Evolutionary conservation across 371 early-diverging fungal genomes (phyloP), one percentile per base, ranked within the genome.

Genomic region (Zychaea mexicana): DNA sequence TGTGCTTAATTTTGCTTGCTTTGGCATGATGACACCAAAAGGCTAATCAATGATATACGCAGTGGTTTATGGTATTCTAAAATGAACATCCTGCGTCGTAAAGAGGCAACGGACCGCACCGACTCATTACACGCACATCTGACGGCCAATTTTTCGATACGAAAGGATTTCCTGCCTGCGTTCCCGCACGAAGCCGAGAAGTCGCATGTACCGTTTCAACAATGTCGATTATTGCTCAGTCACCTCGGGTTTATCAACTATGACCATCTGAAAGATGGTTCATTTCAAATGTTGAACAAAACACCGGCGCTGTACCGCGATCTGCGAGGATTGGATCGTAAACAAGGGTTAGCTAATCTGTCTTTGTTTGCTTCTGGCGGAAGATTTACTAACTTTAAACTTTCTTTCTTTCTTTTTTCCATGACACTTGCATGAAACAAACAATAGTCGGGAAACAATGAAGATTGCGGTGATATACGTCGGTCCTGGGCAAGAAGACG

Each of bases 391-490:
- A 42, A 42, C 42, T 42, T 42, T 42, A 42, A 42, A 42, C n/a
- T n/a, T n/a, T n/a, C n/a, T 22, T 39, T 42, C 15, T 24, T 4
- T 22, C 10, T n/a, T 19, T 26, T 36, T 52, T 53, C 22, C 22
- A 17, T 13, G 7, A 3, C n/a, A 1, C 15, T 30, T 38, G 24
- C 52, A 32, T 66, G 7, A 17, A 8, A 7, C 5, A 28, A 13
- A 28, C n/a, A 24, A 17, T 77, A 82, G 87, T 5, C 88, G 93
- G 3, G 97, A 97, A 70, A 88, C 88, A 0, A 87, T 95, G 72
- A 97, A 98, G 62, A 81, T 96, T 39, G 98, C 93, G 0, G 64
- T 97, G 1, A 70, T 97, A 3, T 98, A 97, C 75, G 96, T 98
- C n/a, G 94, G 86, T 0, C 85, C 86, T 17, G 96, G 93, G 1